These are phyloP conservation scores for Didymella lethalis DNA, from an alignment of 2,329 filamentous ascomycete genomes.

Conservation along the genomic window DNA sequence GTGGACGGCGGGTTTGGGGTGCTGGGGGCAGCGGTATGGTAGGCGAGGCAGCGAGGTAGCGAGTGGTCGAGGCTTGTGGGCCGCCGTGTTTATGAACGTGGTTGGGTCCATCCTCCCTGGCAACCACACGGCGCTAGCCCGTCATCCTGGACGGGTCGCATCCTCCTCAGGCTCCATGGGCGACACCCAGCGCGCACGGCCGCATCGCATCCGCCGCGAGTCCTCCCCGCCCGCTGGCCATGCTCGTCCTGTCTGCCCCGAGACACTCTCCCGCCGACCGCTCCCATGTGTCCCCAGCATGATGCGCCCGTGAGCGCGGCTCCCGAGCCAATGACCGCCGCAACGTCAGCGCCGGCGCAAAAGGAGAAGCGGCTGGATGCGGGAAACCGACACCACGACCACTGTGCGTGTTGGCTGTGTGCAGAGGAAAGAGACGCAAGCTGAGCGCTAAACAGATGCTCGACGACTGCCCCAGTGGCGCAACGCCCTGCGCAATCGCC, in stretches of 20 bases:
- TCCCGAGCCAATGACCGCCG: not conserved
- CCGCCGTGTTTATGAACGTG: conserved; percentile 28
- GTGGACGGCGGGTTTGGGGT: conserved; percentile 29
- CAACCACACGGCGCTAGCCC: conserved; percentile 17
- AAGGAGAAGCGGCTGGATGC: conserved; percentile 64
- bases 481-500: conserved; percentile 79
- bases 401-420: conserved; percentile 51
- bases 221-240: conserved; percentile 19
- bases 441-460: conserved; percentile 68
- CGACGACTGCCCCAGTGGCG: conserved; percentile 86
- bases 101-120: conserved; percentile 22
- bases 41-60: conserved; percentile 1
- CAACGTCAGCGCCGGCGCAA: conserved; percentile 2
- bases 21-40: conserved; percentile 19
- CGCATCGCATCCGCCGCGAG: conserved; percentile 2
- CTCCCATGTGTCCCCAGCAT: conserved; percentile 39
- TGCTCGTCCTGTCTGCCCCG: conserved; percentile 15
- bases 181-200: conserved; percentile 1
- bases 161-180: not conserved
- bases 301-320: conserved; percentile 23
- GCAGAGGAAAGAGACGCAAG: conserved; percentile 18
- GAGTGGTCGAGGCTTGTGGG: conserved; percentile 30
- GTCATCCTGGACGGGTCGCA: not conserved
- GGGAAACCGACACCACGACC: conserved; percentile 78
- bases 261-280: conserved; percentile 19